Base-by-base conservation (phyloP, 192 early-diverging fungal species). In the Linnemannia schmuckeri region DNA sequence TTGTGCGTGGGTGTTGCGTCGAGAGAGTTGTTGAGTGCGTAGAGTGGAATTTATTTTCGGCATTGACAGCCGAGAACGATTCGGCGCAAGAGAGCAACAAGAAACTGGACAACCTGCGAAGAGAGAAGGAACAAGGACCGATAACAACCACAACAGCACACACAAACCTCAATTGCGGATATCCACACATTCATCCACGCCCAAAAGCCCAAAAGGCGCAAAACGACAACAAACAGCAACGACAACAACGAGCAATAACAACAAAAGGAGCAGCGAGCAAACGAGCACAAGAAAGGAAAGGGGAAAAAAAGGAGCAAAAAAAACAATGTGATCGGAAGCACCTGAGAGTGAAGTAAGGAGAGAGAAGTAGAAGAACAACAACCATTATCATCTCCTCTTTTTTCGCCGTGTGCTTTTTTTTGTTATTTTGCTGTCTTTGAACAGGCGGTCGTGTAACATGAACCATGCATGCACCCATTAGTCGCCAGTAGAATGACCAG, bases 171-270 rank as follows among this genome's bases (percentile, higher is more conserved):
- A 57, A 57, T 10, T 27, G 55, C 55, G 7, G 5, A 57, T 57
- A 9, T 57, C n/a, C 55, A 57, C n/a, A 6, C 49, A 52, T n/a
- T 12, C 61, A 18, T 66, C 30, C 27, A 27, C 27, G 27, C 12
- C 61, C 61, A 66, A 66, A 66, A 66, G 61, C 61, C 61, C 61
- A 66, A 66, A 66, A 30, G 61, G 61, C n/a, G 61, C 61, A 66
- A 66, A 27, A 30, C 61, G 27, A 66, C 13, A 35, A 30, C 61
- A 66, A n/a, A 3, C 22, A 63, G n/a, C 27, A 63, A 57, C 24
- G 24, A 57, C 27, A 63, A 57, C 24, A 24, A 57, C 6, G 7
- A 61, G n/a, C n/a, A 61, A 24, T 18, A 7, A 18, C 4, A 55
- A 18, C 20, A 57, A 24, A 63, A 63, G n/a, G 30, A 33, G 27